phyloP scores from a whole-genome alignment of 2,329 filamentous ascomycete genomes.

The Pseudogymnoascus sp. region DNA sequence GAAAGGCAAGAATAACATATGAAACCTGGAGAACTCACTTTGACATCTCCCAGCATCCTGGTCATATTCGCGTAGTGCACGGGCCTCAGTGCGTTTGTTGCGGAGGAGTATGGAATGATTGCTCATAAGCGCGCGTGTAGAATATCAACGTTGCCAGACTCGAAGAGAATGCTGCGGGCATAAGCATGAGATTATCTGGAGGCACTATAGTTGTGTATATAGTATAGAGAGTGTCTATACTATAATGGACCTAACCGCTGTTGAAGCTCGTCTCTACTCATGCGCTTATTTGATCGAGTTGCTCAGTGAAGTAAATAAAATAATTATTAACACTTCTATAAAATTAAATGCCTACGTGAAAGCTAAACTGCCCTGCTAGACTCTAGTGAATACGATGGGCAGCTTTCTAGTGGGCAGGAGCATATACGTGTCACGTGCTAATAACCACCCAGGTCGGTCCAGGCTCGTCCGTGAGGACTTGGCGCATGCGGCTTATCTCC shows the following conservation, averaged over 20 bases:
- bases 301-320: not conserved
- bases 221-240: not conserved
- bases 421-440: not conserved
- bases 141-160: not conserved
- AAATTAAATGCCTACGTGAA: not conserved
- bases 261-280: not conserved
- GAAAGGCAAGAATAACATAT: not conserved
- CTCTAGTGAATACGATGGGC: not conserved
- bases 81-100: not conserved
- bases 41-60: not conserved
- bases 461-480: not conserved
- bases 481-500: not conserved
- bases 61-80: conserved; percentile 2
- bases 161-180: not conserved
- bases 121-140: not conserved
- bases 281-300: not conserved
- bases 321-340: not conserved
- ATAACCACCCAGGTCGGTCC: conserved; percentile 6
- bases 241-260: too few species aligned
- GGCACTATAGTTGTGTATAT: not conserved
- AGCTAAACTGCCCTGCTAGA: not conserved
- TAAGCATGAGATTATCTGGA: not conserved
- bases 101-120: not conserved
- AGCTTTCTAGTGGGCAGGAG: not conserved
- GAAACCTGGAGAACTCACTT: not conserved